Base-by-base conservation (phyloP, 2,329 filamentous ascomycete species). In the Penicillium sclerotiorum region DNA sequence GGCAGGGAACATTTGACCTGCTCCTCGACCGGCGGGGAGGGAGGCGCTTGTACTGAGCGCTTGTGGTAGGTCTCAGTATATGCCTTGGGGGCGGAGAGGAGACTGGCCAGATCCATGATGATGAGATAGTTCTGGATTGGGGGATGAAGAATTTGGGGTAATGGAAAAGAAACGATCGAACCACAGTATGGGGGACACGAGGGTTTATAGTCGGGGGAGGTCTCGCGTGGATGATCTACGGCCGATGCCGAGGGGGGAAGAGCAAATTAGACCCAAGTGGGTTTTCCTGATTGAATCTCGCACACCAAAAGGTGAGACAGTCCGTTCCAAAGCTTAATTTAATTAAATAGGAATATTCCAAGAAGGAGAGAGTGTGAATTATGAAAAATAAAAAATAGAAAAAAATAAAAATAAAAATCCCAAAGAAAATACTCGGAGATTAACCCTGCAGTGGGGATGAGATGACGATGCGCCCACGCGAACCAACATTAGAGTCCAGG, bases 1-100 rank as follows among this genome's bases (percentile, higher is more conserved):
- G 93, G 93, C 50, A 97, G 78, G 43, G 91, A 95, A 66, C 88
- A 94, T 74, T 87, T 92, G 59, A 84, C 73, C 65, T 73, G 73
- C 64, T 73, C 69, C 41, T 73, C 71, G n/a, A 67, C 68, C 15
- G 72, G 72, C 12, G 72, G 70, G 12, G 71, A 74, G 5, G 72
- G 59, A 30, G 72, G 71, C 17, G 66, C 55, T 47, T 68, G 66
- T 35, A 60, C 53, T 13, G 64, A 60, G 44, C 64, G 62, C 50
- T 63, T 61, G 48, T 61, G 61, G 25, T 63, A 62, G 15, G 60
- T 61, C 21, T 63, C 51, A 18, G 53, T 51, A 25, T 57, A 63
- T 13, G 60, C 52, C 56, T 64, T 64, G 33, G 63, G 58, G 41
- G 57, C 62, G 50, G 62, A 60, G 45, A 70, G 62, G 18, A 70